Conservation (phyloP, 176 grass and related monocot genomes). For the Puya raimondii region DNA sequence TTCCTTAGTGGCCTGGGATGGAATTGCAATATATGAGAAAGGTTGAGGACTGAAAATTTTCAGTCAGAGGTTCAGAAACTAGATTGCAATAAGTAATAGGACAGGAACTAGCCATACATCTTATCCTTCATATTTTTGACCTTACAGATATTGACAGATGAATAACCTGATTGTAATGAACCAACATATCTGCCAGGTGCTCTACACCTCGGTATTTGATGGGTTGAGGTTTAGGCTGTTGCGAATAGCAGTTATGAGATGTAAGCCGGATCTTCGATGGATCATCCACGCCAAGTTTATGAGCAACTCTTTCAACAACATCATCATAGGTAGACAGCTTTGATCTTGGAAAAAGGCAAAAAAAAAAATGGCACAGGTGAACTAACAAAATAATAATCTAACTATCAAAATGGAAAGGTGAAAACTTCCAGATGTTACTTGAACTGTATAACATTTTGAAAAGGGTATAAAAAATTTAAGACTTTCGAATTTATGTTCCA, state of each 20-base stretch:
- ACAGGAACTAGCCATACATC: too few species aligned
- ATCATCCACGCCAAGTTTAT: slow-evolving; percentile 48
- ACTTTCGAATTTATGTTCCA: too few species aligned
- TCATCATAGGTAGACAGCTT: slow-evolving; percentile 70
- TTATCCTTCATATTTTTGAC: too few species aligned
- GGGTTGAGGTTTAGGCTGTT: slow-evolving; percentile 56
- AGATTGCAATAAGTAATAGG: background rate
- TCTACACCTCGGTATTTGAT: slow-evolving; percentile 60
- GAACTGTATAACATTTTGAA: too few species aligned
- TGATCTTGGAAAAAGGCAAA: slow-evolving; percentile 30
- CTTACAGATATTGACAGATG: background rate
- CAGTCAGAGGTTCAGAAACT: background rate
- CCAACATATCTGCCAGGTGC: slow-evolving; percentile 54
- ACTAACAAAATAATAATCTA: slow-evolving; percentile 1
- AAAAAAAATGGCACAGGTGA: slow-evolving; percentile 6
- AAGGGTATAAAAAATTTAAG: too few species aligned
- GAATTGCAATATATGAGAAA: too few species aligned
- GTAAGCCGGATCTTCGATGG: slow-evolving; percentile 82
- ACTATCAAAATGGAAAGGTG: background rate
- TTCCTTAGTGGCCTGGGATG: too few species aligned
- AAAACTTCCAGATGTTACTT: too few species aligned
- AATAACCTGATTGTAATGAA: slow-evolving; percentile 50
- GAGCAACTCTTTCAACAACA: slow-evolving; percentile 69
- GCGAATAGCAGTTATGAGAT: slow-evolving; percentile 37
- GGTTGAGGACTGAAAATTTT: background rate